These are phyloP conservation scores for Urochloa ruziziensis DNA, from an alignment of 176 grass and related monocot species.

Conservation along the genomic window DNA sequence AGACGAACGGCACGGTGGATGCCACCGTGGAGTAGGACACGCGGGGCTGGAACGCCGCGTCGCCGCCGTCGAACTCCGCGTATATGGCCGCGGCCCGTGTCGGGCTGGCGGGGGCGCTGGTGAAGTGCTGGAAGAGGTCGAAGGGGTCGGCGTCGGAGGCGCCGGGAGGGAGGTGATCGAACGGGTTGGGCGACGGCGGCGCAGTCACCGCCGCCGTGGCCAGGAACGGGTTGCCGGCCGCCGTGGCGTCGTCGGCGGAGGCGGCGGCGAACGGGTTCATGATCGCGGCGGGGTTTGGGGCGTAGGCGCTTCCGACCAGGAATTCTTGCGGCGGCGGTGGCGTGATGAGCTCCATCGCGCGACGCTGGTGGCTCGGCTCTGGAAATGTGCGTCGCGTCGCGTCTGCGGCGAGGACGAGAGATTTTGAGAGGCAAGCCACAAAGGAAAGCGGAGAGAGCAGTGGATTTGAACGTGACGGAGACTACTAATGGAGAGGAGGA, in stretches of 20 bases:
- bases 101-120: constrained; percentile 77
- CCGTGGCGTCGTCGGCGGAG: background rate
- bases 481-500: no score
- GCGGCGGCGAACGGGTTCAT: constrained; percentile 49
- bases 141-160: constrained; percentile 46
- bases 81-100: constrained; percentile 60
- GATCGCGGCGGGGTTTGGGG: background rate
- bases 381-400: background rate
- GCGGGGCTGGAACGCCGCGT: constrained; percentile 27
- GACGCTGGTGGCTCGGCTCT: background rate
- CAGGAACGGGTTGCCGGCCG: constrained; percentile 35
- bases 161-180: constrained; percentile 29
- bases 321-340: constrained; percentile 13
- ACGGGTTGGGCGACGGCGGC: constrained; percentile 47
- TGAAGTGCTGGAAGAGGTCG: constrained; percentile 68
- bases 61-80: constrained; percentile 35
- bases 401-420: no score
- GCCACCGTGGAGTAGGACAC: constrained; percentile 36
- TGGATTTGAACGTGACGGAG: constrained; percentile 27
- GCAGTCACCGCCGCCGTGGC: constrained; percentile 32
- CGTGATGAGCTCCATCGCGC: constrained; percentile 43
- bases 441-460: background rate
- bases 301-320: constrained; percentile 8
- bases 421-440: background rate
- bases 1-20: constrained; percentile 67